Evolutionary conservation across 2,329 filamentous ascomycete species (phyloP).

Genomic region (Magnaporthiopsis poae): DNA sequence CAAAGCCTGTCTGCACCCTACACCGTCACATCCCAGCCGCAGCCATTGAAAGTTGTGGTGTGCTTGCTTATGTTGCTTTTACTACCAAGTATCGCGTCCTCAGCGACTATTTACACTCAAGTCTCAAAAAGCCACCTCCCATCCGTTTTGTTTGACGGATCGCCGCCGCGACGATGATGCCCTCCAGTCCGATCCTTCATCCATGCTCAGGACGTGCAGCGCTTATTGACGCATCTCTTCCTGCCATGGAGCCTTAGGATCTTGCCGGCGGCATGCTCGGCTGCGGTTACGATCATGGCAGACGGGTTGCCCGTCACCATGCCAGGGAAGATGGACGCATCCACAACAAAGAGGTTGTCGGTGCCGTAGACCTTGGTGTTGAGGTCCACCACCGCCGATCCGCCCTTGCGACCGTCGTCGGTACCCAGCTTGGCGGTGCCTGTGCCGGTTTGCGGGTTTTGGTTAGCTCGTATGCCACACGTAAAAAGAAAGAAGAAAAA

Average conservation of each 20-base stretch:
- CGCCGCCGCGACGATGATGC: background rate
- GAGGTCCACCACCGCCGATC: constrained; percentile 44
- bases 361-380: constrained; percentile 50
- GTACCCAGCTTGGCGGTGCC: constrained; percentile 47
- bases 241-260: constrained; percentile 8
- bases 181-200: too few species aligned
- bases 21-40: too few species aligned
- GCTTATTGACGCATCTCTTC: background rate
- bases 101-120: background rate
- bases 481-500: background rate
- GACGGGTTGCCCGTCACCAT: constrained; percentile 53
- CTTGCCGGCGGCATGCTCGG: constrained; percentile 26
- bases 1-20: too few species aligned
- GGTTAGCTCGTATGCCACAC: background rate
- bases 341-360: constrained; percentile 52
- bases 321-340: constrained; percentile 54
- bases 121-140: background rate
- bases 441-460: constrained; percentile 1
- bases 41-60: background rate
- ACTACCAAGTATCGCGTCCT: background rate
- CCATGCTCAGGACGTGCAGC: background rate
- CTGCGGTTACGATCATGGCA: constrained; percentile 29
- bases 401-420: constrained; percentile 38
- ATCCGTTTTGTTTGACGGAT: background rate
- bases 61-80: background rate